phyloP scores from a whole-genome alignment of 1,284 basidiomycete genomes.

The Cryptococcus amylolentus region DNA sequence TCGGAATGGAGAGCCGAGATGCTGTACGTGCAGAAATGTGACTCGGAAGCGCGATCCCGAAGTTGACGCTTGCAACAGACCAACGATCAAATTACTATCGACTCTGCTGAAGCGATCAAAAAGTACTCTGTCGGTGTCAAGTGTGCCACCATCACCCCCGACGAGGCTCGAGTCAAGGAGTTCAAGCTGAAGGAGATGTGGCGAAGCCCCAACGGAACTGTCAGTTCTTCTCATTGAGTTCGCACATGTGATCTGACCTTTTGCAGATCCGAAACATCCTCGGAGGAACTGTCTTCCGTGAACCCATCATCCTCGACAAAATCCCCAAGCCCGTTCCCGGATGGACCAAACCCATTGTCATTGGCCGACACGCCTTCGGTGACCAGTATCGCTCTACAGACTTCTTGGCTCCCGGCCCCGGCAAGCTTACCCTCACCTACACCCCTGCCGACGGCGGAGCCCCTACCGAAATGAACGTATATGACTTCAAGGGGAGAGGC shows the following conservation, averaged over 20 bases:
- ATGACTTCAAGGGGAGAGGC: slow-evolving; percentile 83
- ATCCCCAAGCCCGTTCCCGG: slow-evolving; percentile 93
- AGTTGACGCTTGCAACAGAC: slow-evolving; percentile 57
- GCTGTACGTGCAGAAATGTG: slow-evolving; percentile 54
- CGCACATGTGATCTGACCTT: not conserved
- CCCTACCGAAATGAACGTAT: slow-evolving; percentile 69
- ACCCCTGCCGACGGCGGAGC: slow-evolving; percentile 69
- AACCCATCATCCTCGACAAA: slow-evolving; percentile 87
- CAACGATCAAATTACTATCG: slow-evolving; percentile 87
- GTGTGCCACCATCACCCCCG: slow-evolving; percentile 98
- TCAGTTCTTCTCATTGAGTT: slow-evolving; percentile 47
- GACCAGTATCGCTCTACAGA: slow-evolving; percentile 95
- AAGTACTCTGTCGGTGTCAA: slow-evolving; percentile 73
- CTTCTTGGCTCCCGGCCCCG: slow-evolving; percentile 78
- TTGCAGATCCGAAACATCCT: slow-evolving; percentile 90
- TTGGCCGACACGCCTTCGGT: slow-evolving; percentile 95
- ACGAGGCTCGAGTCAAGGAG: slow-evolving; percentile 67
- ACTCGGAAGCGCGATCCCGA: not conserved
- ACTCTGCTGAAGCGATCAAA: slow-evolving; percentile 87
- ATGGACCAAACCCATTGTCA: slow-evolving; percentile 94
- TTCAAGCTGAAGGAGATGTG: slow-evolving; percentile 99
- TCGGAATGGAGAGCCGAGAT: slow-evolving; percentile 89
- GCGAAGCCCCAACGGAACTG: slow-evolving; percentile 91
- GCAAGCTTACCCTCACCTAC: slow-evolving; percentile 84
- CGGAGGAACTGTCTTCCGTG: slow-evolving; percentile 96